Evolutionary conservation across 257 asterid species (phyloP).

Genomic region (Nicotiana tabacum): DNA sequence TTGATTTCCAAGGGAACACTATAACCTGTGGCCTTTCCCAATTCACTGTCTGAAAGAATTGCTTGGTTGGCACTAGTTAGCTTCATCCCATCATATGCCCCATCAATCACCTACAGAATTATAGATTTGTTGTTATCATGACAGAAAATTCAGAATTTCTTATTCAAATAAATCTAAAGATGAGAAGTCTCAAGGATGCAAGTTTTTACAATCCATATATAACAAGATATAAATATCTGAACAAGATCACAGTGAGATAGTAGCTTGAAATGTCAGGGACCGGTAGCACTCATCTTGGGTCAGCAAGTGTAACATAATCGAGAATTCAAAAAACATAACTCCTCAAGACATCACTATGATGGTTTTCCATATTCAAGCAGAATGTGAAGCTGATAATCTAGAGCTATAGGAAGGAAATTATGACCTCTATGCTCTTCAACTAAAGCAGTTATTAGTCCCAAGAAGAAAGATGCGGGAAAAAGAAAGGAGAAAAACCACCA

Average conservation of each 20-base stretch:
- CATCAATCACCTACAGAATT: conserved; percentile 66
- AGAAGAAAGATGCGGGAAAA: not conserved
- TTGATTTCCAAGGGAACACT: conserved; percentile 81
- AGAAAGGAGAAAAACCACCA: not conserved
- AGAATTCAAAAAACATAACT: not conserved
- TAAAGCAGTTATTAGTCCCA: not conserved
- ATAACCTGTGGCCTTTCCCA: conserved; percentile 55
- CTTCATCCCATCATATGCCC: conserved; percentile 76
- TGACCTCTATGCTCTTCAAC: not conserved
- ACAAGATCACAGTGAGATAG: not conserved
- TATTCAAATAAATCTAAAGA: conserved; percentile 3
- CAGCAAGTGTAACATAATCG: not conserved
- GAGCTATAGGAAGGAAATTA: not conserved
- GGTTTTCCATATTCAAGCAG: not conserved
- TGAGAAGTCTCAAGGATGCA: not conserved
- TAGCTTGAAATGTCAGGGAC: not conserved
- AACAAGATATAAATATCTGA: not conserved
- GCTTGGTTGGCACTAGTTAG: conserved; percentile 77
- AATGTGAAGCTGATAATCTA: not conserved
- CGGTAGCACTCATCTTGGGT: not conserved
- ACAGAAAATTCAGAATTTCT: not conserved
- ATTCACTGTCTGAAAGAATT: conserved; percentile 57
- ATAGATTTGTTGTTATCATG: conserved; percentile 6
- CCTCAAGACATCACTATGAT: not conserved
- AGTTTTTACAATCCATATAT: not conserved